These are phyloP conservation scores for Rosa chinensis DNA, from an alignment of 306 rosid genomes.

Conservation along the genomic window DNA sequence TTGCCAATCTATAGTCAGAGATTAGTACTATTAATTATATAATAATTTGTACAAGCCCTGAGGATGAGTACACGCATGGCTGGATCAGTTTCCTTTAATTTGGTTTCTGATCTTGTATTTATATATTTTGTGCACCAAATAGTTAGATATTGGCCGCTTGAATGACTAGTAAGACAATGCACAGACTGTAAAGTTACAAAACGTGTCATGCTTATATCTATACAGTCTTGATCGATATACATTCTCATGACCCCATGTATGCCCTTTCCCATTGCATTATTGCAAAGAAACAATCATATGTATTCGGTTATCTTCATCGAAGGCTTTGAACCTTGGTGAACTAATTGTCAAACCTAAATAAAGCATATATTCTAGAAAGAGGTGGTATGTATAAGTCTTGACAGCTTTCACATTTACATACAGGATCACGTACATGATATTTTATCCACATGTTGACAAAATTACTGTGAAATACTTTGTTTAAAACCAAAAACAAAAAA, in stretches of 20 bases:
- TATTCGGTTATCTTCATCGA: too few relatives aligned
- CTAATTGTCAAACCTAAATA: too few relatives aligned
- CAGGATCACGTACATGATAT: too few relatives aligned
- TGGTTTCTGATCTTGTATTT: background rate
- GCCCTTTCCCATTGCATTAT: background rate
- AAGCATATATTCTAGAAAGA: too few relatives aligned
- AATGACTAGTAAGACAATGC: background rate
- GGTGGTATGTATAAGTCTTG: too few relatives aligned
- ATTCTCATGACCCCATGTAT: background rate
- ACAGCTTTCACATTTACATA: too few relatives aligned
- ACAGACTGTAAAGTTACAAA: constrained; percentile 8
- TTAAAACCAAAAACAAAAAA: too few relatives aligned
- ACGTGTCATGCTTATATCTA: background rate
- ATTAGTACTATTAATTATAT: background rate
- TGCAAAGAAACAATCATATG: background rate
- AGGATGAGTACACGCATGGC: background rate
- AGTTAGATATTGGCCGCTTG: background rate
- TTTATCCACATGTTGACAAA: too few relatives aligned
- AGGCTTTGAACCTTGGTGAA: too few relatives aligned
- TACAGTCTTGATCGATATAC: background rate
- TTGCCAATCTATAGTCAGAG: background rate
- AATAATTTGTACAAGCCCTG: background rate
- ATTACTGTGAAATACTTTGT: too few relatives aligned
- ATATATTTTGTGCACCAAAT: background rate
- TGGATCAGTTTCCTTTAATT: background rate